Base-by-base conservation (phyloP, 345 rosid species). In the Lagerstroemia speciosa region DNA sequence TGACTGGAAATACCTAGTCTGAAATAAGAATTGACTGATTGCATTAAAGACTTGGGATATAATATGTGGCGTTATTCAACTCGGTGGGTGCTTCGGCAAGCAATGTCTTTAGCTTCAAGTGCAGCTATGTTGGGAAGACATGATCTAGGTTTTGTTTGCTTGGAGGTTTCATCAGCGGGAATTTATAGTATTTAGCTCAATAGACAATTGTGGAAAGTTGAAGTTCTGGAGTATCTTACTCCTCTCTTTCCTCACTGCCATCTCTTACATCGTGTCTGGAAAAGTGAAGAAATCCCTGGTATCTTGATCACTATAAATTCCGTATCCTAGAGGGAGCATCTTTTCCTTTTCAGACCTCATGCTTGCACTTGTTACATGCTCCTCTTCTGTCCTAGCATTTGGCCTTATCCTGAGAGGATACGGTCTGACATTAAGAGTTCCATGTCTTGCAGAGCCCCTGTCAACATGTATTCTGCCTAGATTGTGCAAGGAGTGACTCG, bases 401-500 rank as follows among this genome's bases (percentile, higher is more conserved):
- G 22, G 33, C 63, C 27, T 30, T 24, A 41, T 7, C 63, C 29
- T 24, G 20, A 2, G 29, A 58, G 16, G 63, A 27, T 1, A 34
- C 4, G 14, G 33, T 58, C 15, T 11, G 65, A 34, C 62, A 22
- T 53, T 66, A 67, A 71, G 53, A 48, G 33, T 53, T 69, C 60
- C 41, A 22, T 29, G 45, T 64, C 70, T 74, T 83, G 83, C 87
- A 91, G 98, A 88, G 86, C 72, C 98, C 99, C 38, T 94, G 97
- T 63, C 97, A 91, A 73, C 99, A 94, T 77, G 91, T 86, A 38
- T 91, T 89, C 78, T 91, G 97, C 65, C 93, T 89, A 1, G 95
- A 94, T 73, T 94, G 99, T 82, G 93, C 99, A 37, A 83, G 96
- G 72, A 91, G 96, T 36, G 97, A 94, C 80, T 91, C 99, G 58